phyloP scores from a whole-genome alignment of 2,329 filamentous ascomycete genomes.

The Penicillium sp. region DNA sequence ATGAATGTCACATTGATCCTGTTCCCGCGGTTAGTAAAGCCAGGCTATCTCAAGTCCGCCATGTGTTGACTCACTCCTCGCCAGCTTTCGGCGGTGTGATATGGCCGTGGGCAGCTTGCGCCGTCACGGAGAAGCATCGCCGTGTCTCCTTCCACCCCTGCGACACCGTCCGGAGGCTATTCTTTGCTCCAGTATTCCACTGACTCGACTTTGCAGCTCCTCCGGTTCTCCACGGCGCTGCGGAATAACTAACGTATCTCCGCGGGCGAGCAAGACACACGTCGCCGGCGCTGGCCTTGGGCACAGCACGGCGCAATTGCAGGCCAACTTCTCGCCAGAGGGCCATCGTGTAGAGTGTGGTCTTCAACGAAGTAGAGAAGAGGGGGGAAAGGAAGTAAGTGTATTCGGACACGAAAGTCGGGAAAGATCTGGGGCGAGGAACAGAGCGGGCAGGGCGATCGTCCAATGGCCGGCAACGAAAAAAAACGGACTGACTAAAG shows the following conservation, averaged over 20 bases:
- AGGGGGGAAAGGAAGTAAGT: slow-evolving; percentile 23
- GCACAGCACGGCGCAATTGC: slow-evolving; percentile 57
- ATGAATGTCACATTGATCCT: slow-evolving; percentile 91
- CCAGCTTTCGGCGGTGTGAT: slow-evolving; percentile 83
- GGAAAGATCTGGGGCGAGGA: slow-evolving; percentile 22
- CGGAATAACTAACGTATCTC: slow-evolving; percentile 37
- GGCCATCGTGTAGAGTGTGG: slow-evolving; percentile 34
- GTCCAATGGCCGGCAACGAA: slow-evolving; percentile 34
- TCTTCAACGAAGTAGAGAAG: slow-evolving; percentile 23
- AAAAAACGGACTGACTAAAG: slow-evolving; percentile 34
- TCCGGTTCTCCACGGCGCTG: slow-evolving; percentile 29
- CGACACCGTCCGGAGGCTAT: slow-evolving; percentile 23
- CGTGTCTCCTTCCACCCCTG: slow-evolving; percentile 37
- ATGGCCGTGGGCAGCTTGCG: slow-evolving; percentile 73
- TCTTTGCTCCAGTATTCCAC: slow-evolving; percentile 20
- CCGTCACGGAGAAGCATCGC: slow-evolving; percentile 70
- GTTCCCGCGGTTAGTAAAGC: slow-evolving; percentile 15
- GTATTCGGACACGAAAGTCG: not conserved
- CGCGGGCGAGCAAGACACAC: slow-evolving; percentile 37
- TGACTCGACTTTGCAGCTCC: slow-evolving; percentile 24
- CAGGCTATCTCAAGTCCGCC: slow-evolving; percentile 1
- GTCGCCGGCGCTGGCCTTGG: slow-evolving; percentile 65
- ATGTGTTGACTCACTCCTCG: slow-evolving; percentile 73
- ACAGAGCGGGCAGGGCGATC: slow-evolving; percentile 16
- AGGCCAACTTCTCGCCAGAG: slow-evolving; percentile 43